Conservation (phyloP, 257 asterid genomes). For the Salvia miltiorrhiza region DNA sequence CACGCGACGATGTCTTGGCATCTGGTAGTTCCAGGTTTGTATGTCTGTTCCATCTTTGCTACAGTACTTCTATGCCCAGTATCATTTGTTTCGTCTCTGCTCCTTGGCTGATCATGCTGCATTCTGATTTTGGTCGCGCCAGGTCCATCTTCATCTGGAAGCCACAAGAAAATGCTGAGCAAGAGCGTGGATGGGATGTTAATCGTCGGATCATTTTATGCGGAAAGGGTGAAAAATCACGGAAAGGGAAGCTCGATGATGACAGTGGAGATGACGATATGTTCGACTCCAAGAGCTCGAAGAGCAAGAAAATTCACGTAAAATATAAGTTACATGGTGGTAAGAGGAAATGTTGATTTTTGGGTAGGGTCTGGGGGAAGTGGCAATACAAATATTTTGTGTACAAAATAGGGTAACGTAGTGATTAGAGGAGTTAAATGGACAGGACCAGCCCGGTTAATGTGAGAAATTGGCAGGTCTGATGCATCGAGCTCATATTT, state of each 20-base stretch:
- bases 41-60: background rate
- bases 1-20: constrained; percentile 86
- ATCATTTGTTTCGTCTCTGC: background rate
- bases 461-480: background rate
- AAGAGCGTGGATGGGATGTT: constrained; percentile 35
- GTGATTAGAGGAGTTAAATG: background rate
- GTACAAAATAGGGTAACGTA: background rate
- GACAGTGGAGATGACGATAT: constrained; percentile 45
- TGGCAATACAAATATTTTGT: background rate
- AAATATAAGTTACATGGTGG: constrained; percentile 35
- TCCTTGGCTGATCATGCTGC: constrained; percentile 2
- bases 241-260: constrained; percentile 40
- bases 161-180: constrained; percentile 50
- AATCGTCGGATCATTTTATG: constrained; percentile 53
- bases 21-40: constrained; percentile 92
- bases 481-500: background rate
- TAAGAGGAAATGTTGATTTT: constrained; percentile 34
- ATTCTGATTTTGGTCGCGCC: background rate
- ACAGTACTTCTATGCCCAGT: background rate
- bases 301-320: constrained; percentile 36
- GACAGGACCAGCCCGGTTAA: background rate
- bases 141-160: constrained; percentile 95
- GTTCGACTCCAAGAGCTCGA: constrained; percentile 33
- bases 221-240: constrained; percentile 47
- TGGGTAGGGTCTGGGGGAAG: background rate